A percentile compares a stretch with the other conserved stretches of the same genome.
These are phyloP conservation scores for Sporisorium graminicola DNA, from an alignment of 1,284 basidiomycete species.

Conservation along the genomic window DNA sequence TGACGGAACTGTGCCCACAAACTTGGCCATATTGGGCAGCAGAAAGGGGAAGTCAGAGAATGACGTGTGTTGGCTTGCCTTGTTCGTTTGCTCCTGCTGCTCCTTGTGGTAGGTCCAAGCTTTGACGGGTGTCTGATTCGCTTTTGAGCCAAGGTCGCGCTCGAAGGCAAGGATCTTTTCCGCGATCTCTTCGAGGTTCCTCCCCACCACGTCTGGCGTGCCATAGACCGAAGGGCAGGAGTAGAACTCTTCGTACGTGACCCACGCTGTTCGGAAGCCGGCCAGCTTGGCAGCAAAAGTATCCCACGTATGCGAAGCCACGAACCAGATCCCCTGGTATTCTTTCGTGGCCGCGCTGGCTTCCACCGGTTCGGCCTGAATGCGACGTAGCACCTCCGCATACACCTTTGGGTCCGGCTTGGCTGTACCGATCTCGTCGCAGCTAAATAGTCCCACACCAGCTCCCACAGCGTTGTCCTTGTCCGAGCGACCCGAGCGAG, in stretches of 20 bases:
- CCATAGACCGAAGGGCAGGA: conserved; percentile 49
- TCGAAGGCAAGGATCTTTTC: conserved; percentile 55
- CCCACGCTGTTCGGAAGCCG: conserved; percentile 63
- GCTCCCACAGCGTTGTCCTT: conserved; percentile 21
- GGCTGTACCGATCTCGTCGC: conserved; percentile 59
- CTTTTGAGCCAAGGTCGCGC: conserved; percentile 20
- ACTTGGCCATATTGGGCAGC: conserved; percentile 48
- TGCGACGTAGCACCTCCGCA: conserved; percentile 42
- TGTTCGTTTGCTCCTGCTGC: conserved; percentile 18
- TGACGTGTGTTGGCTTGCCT: conserved; percentile 53
- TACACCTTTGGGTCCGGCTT: conserved; percentile 62
- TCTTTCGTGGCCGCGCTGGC: conserved; percentile 30
- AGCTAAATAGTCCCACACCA: conserved; percentile 57
- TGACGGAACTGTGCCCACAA: conserved; percentile 33
- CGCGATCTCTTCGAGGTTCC: conserved; percentile 51
- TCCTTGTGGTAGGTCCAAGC: conserved; percentile 39
- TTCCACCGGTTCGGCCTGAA: conserved; percentile 31
- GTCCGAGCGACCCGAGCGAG: conserved; percentile 18
- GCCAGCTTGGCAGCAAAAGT: conserved; percentile 38
- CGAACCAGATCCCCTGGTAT: conserved; percentile 57
- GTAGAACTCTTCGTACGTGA: conserved; percentile 61
- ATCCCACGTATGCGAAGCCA: conserved; percentile 62
- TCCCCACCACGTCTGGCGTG: conserved; percentile 54
- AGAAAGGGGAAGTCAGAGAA: conserved; percentile 62
- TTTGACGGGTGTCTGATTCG: neutral